Percentiles rank a stretch among this genome's conserved stretches.
Conservation (phyloP, 192 early-diverging fungal species). For the Pilobolus umbonatus region DNA sequence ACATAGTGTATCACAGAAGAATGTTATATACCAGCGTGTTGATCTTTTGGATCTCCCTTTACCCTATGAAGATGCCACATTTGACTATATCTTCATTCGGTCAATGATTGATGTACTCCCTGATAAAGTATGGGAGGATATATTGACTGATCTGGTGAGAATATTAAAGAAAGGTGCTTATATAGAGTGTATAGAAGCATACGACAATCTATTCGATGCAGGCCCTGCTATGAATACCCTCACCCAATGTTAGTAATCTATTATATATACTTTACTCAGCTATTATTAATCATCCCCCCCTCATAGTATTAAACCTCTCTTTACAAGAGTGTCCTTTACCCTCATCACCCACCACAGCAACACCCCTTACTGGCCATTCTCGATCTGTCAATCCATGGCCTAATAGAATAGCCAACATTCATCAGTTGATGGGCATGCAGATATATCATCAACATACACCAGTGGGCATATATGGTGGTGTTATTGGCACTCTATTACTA, state of each 20-base stretch:
- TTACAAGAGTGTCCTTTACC: background rate
- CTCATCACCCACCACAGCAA: background rate
- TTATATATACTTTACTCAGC: too few relatives aligned
- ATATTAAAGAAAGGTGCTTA: constrained; percentile 25
- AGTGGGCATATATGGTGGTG: constrained; percentile 14
- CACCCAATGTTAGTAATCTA: constrained; percentile 7
- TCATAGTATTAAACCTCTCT: too few relatives aligned
- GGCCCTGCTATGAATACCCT: constrained; percentile 20
- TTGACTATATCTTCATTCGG: constrained; percentile 24
- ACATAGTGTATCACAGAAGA: background rate
- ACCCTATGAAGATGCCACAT: constrained; percentile 16
- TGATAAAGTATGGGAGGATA: constrained; percentile 15
- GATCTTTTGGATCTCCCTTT: constrained; percentile 13
- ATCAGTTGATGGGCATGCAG: constrained; percentile 13
- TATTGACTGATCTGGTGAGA: constrained; percentile 12
- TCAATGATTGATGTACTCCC: constrained; percentile 18
- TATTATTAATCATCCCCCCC: too few relatives aligned
- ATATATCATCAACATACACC: constrained; percentile 22
- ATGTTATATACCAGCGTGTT: constrained; percentile 9
- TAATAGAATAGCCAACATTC: constrained; percentile 14
- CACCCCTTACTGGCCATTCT: background rate
- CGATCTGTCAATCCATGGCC: constrained; percentile 17
- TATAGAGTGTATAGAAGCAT: constrained; percentile 23
- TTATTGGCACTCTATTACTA: constrained; percentile 13
- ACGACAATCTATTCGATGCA: constrained; percentile 20